Conservation (phyloP, 2,329 filamentous ascomycete species). For the Blastomyces gilchristii region DNA sequence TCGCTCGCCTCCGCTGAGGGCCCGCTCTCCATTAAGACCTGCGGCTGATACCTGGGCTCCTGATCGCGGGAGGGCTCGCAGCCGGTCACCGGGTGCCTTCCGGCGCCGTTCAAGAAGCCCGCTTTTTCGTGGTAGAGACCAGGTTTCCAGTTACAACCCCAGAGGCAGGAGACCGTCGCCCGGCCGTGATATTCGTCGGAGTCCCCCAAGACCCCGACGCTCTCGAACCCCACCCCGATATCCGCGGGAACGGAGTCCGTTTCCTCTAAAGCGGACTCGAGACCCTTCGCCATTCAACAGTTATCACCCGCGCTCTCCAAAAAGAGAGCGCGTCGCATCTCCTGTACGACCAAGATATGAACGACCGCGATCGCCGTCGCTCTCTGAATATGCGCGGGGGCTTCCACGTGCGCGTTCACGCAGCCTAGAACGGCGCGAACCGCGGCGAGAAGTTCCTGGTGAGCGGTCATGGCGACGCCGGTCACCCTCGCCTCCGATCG, state of each 20-base stretch:
- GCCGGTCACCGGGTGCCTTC: slow-evolving; percentile 33
- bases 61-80: slow-evolving; percentile 28
- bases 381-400: slow-evolving; percentile 27
- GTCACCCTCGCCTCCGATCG: slow-evolving; percentile 42
- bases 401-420: slow-evolving; percentile 40
- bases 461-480: slow-evolving; percentile 45
- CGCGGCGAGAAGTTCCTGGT: slow-evolving; percentile 39
- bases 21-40: slow-evolving; percentile 28
- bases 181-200: slow-evolving; percentile 29
- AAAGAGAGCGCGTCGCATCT: slow-evolving; percentile 26
- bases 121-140: slow-evolving; percentile 28
- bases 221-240: slow-evolving; percentile 30
- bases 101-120: slow-evolving; percentile 37
- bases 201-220: slow-evolving; percentile 32
- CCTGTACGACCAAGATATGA: slow-evolving; percentile 22
- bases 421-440: slow-evolving; percentile 44
- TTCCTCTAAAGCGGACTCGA: slow-evolving; percentile 25
- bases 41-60: slow-evolving; percentile 36
- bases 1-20: slow-evolving; percentile 28
- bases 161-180: slow-evolving; percentile 34
- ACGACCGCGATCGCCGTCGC: slow-evolving; percentile 37
- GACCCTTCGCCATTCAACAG: slow-evolving; percentile 27
- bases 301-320: slow-evolving; percentile 25
- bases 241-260: slow-evolving; percentile 25
- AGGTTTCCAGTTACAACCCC: slow-evolving; percentile 23